Base-by-base conservation (phyloP, 352 stramenopile species). In the Globisporangium megalacanthum region DNA sequence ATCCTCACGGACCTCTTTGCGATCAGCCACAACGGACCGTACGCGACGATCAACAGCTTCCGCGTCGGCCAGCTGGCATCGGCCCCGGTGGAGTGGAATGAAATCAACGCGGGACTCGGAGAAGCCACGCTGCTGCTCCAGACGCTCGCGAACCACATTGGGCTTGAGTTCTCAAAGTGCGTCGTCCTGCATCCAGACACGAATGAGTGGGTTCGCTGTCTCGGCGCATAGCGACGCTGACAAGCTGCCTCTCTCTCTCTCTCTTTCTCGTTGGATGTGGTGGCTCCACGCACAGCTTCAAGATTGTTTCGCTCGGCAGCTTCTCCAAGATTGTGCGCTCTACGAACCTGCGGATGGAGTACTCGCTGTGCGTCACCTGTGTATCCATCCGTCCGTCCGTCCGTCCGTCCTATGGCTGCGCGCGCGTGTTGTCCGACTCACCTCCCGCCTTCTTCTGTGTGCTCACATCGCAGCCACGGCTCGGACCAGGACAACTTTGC, bases 1-100 rank as follows among this genome's bases (percentile, higher is more conserved):
- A 71, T 91, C 36, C 60, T 90, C 13, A 79, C 66, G 1, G 86
- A 94, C 51, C 77, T 87, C 66, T 95, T 94, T 51, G 61, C 70
- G 41, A 94, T 95, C 58, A 69, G 76, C 9, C 72, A 89, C 54
- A 79, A 71, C 48, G 86, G 85, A 7, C 66, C 65, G 13, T 92
- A 93, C 61, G 86, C 79, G 20, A 93, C 79, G 25, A 92, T 95
- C 62, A 95, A 94, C 54, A 74, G 76, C 15, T 94, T 95, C 59
- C 73, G 83, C 19, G 69, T 95, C 60, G 86, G 86, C 4, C 79
- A 87, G 48, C 62, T 86, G 45, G 55, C 74, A 1, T 72, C 64
- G 0, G 64, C 72, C 13, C 66, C 83, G 6, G 68, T 92, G 35
- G 86, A 95, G 54, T 95, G 86, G 86, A 90, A 94, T 57, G 86